Conservation (phyloP, 805 yeast species). For the Candida sithepensis region DNA sequence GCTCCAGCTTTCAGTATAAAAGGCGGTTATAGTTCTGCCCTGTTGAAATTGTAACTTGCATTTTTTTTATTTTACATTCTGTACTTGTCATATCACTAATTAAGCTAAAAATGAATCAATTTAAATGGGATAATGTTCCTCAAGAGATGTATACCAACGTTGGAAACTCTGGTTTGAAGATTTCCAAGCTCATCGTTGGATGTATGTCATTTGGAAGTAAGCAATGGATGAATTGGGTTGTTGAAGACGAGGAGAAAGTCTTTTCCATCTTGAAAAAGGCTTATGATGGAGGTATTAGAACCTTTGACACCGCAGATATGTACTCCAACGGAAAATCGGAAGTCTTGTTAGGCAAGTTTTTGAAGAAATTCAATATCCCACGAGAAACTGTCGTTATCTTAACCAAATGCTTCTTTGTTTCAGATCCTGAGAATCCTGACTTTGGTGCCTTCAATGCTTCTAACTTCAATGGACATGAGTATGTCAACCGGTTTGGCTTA, state of each 20-base stretch:
- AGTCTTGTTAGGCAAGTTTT: conserved; percentile 45
- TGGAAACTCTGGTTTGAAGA: conserved; percentile 45
- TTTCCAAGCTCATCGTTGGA: conserved; percentile 47
- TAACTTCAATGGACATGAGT: conserved; percentile 20
- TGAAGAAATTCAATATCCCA: conserved; percentile 45
- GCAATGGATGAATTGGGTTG: conserved; percentile 40
- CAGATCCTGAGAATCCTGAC: conserved; percentile 25
- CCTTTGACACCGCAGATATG: conserved; percentile 47
- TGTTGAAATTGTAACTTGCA: too few species aligned
- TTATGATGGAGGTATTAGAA: conserved; percentile 42
- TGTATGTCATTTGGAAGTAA: conserved; percentile 48
- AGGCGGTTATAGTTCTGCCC: too few species aligned
- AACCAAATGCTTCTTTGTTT: conserved; percentile 36
- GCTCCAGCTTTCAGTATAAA: too few species aligned
- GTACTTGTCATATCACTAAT: conserved; percentile 14
- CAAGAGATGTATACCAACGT: conserved; percentile 18
- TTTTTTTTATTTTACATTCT: too few species aligned
- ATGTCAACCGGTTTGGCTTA: conserved; percentile 35
- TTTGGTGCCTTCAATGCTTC: conserved; percentile 36
- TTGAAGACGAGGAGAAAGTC: conserved; percentile 42
- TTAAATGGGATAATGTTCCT: conserved; percentile 8
- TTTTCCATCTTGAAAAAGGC: conserved; percentile 40
- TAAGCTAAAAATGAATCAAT: conserved; percentile 1
- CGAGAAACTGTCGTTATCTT: conserved; percentile 54
- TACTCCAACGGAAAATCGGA: conserved; percentile 47